A percentile compares a stretch with the other conserved stretches of the same genome.
phyloP scores from a whole-genome alignment of 176 grass and related monocot species.

The Dactylis glomerata region DNA sequence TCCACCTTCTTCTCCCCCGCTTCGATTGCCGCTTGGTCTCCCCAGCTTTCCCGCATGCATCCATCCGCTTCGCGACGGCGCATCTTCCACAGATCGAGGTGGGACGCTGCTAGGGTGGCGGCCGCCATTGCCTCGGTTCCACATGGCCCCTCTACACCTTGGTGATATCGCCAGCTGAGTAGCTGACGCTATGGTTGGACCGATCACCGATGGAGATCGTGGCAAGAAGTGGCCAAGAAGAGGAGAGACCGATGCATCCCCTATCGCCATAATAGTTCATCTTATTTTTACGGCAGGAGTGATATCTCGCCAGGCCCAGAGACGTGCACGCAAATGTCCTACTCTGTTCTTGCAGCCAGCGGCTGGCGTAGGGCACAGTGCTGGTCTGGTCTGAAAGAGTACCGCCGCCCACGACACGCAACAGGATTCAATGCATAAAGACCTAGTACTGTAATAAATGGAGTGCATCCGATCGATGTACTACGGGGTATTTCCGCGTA shows the following conservation, averaged over 20 bases:
- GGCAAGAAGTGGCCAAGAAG: neutral
- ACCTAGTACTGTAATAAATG: neutral
- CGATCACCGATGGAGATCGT: neutral
- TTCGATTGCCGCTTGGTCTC: neutral
- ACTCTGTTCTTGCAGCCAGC: neutral
- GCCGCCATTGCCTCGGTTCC: neutral
- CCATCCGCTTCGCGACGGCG: neutral
- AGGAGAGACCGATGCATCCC: neutral
- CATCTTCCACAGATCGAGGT: neutral
- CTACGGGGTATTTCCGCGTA: too few relatives aligned
- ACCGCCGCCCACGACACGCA: neutral
- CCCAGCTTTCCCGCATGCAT: neutral
- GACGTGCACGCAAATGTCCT: neutral
- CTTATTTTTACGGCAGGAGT: neutral
- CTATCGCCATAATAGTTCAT: neutral
- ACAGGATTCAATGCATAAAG: neutral
- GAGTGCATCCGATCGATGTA: too few relatives aligned
- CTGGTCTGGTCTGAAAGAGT: neutral
- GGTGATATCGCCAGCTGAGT: neutral
- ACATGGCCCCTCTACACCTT: neutral
- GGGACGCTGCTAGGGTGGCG: neutral
- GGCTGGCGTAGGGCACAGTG: neutral
- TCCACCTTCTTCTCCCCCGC: neutral
- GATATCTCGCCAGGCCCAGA: neutral
- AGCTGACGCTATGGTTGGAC: neutral